Evolutionary conservation across 2,329 filamentous ascomycete species (phyloP), one percentile per base, ranked within the genome.

Genomic region (Aspergillus sp.): DNA sequence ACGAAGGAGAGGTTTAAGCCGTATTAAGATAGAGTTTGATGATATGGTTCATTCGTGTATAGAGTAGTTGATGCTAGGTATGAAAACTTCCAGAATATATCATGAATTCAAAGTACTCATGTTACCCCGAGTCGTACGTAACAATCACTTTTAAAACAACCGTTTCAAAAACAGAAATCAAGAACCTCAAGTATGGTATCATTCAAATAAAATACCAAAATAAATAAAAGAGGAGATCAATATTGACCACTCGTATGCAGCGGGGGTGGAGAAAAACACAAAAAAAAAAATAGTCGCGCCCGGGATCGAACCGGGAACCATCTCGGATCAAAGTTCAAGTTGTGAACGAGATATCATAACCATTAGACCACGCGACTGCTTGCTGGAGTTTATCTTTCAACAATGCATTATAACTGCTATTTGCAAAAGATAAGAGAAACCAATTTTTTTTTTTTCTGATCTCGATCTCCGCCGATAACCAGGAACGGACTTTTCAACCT

Each of bases 1-100:
- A 63, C 65, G 32, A 67, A 65, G 56, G 65, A 68, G 20, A 54
- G 69, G 19, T 72, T 64, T 43, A 69, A 64, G 52, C 69, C 69
- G 15, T 71, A 69, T 44, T 69, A 54, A 19, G 50, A 48, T 20
- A 42, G 22, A 38, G 3, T 7, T 39, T 32, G 10, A 32, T 6
- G 32, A 30, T 33, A 23, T 49, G 27, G 37, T 41, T 41, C 4
- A 27, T 10, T 27, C 12, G 25, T 30, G 25, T 51, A 46, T 53
- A 46, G 44, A 62, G 45, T 58, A 57, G 51, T 54, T 47, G 51
- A 41, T 12, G 44, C 38, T 38, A 19, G 41, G 20, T 35, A n/a
- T 17, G 15, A 17, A 5, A 3, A 15, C 13, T 15, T 13, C 5
- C 32, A n/a, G 15, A 15, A 39, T 39, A 39, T 39, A 15, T 37